Base-by-base conservation (phyloP, 75 land plant species). In the Cryptomeria japonica region DNA sequence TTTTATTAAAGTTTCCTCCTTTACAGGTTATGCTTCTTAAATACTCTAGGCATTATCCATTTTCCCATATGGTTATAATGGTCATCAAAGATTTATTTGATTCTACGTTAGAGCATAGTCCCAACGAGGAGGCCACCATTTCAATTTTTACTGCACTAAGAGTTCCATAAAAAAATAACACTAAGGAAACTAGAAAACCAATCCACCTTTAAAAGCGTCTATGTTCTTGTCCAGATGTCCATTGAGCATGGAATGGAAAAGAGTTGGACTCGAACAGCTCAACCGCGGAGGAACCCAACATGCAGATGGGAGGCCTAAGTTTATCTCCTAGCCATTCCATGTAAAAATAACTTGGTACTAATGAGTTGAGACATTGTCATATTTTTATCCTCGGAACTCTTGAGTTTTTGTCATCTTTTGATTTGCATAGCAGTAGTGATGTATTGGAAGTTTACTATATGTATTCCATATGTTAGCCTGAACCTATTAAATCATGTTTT, bases 271-370 rank as follows among this genome's bases (percentile, higher is more conserved):
- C 68, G 22, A 25, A 25, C n/a, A 64, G 9, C 2, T 64, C 28
- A 64, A 28, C 70, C 5, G 70, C 28, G 22, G 8, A 64, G 70
- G 8, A 64, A 25, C 70, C 28, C 70, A 64, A 8, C 70, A 64
- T 64, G 70, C n/a, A 64, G 70, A 64, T 64, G 70, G n/a, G n/a
- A 64, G 70, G 70, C n/a, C 70, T 64, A 61, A 61, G 53, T 49
- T 11, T 14, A 51, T 51, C 55, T 51, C 16, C 55, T 51, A 2
- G 15, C 55, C 55, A 51, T 15, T 51, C 2, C 16, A 51, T 51
- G 14, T 51, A 51, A 13, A 51, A 51, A 51, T 51, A 51, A 51
- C 55, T 51, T 51, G 15, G 55, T 51, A n/a, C n/a, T n/a, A n/a
- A n/a, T n/a, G n/a, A n/a, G n/a, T n/a, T n/a, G n/a, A n/a, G n/a